Percentiles rank a stretch among this genome's conserved stretches.
These are phyloP conservation scores for Neospora caninum DNA, from an alignment of 169 alveolate species.

Conservation along the genomic window DNA sequence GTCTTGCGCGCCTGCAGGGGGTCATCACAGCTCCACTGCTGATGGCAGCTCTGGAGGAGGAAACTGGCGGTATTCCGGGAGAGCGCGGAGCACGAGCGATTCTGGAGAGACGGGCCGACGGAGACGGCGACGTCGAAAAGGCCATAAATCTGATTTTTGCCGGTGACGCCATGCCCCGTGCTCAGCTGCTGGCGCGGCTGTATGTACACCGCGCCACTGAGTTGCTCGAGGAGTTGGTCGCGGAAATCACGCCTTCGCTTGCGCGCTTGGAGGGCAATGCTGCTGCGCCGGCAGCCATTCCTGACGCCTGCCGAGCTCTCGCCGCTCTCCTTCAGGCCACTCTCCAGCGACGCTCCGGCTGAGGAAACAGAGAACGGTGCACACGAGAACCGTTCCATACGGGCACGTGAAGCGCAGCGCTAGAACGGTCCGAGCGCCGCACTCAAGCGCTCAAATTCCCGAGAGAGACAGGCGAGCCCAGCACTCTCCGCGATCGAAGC, in stretches of 20 bases:
- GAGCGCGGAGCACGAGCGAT: not conserved
- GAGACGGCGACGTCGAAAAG: conserved; percentile 31
- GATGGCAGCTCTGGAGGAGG: conserved; percentile 57
- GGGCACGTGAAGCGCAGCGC: too few species aligned
- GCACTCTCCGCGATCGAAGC: too few species aligned
- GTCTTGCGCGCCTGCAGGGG: conserved; percentile 63
- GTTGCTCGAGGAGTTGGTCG: conserved; percentile 40
- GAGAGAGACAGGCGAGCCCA: too few species aligned
- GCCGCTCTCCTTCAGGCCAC: conserved; percentile 33
- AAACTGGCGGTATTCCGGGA: not conserved
- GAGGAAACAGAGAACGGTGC: not conserved
- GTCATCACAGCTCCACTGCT: conserved; percentile 80
- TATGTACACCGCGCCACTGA: conserved; percentile 30
- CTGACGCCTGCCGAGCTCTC: not conserved
- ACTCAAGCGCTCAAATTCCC: too few species aligned
- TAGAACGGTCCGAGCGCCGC: too few species aligned
- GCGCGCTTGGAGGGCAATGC: not conserved
- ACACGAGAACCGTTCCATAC: too few species aligned
- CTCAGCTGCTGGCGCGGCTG: conserved; percentile 41
- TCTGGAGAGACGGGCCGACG: not conserved
- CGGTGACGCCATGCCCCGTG: conserved; percentile 44
- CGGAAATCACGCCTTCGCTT: not conserved
- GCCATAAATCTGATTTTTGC: not conserved
- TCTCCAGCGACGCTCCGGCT: conserved; percentile 16
- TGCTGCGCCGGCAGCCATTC: not conserved